A percentile compares a stretch with the other conserved stretches of the same genome.
Conservation (phyloP, 1,284 basidiomycete genomes). For the Polyporus tsugae region DNA sequence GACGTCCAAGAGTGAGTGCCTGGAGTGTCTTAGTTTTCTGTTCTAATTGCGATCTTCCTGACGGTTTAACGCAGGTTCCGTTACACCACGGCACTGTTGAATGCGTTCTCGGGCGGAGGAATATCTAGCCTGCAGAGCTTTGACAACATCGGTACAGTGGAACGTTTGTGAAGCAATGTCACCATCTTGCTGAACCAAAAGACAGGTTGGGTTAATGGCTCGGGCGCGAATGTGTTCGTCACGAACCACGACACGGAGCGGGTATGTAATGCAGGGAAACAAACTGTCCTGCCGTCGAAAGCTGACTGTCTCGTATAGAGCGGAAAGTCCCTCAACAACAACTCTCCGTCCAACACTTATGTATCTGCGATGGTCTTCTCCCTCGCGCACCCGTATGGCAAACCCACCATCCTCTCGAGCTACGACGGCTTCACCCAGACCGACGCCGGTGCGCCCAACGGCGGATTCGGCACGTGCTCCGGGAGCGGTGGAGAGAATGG, state of each 20-base stretch:
- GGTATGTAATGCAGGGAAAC: conserved; percentile 43
- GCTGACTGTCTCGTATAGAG: conserved; percentile 44
- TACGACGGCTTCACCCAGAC: conserved; percentile 57
- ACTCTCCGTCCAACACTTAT: conserved; percentile 72
- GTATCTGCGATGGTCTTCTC: conserved; percentile 68
- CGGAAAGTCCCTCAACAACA: conserved; percentile 61
- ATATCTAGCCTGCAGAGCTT: conserved; percentile 63
- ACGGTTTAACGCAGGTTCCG: conserved; percentile 57
- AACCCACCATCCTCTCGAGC: conserved; percentile 68
- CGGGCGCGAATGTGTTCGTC: conserved; percentile 70
- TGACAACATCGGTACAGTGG: conserved; percentile 55
- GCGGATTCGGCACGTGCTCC: conserved; percentile 59
- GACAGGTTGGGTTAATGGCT: conserved; percentile 64
- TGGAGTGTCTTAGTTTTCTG: neutral
- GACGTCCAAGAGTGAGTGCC: conserved; percentile 69
- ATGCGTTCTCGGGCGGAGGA: conserved; percentile 58
- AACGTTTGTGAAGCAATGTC: neutral
- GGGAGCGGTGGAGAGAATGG: conserved; percentile 60
- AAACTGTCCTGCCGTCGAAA: neutral
- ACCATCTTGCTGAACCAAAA: neutral
- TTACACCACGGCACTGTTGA: conserved; percentile 60
- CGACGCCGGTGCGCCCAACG: conserved; percentile 61
- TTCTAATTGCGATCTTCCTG: neutral
- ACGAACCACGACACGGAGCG: conserved; percentile 77
- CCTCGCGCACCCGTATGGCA: conserved; percentile 72